Percentiles rank a stretch among this genome's conserved stretches.
These are phyloP conservation scores for Fusarium tuaranense DNA, from an alignment of 2,329 filamentous ascomycete species.

Conservation along the genomic window DNA sequence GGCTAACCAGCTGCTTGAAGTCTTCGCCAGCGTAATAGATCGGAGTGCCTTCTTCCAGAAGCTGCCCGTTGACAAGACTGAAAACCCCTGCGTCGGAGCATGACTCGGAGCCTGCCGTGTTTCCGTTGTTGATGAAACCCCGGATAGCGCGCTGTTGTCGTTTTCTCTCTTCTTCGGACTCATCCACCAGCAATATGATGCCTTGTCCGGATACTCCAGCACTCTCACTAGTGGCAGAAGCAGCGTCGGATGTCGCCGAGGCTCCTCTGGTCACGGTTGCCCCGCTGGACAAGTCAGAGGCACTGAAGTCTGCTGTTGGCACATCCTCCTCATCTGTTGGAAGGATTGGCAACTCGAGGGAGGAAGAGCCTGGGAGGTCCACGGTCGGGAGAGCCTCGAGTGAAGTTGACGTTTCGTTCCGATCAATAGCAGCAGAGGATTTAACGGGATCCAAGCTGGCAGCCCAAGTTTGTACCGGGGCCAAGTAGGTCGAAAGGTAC, in stretches of 20 bases:
- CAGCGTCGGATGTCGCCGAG: background rate
- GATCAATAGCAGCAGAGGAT: background rate
- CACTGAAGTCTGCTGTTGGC: background rate
- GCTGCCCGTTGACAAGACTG: background rate
- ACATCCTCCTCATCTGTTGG: background rate
- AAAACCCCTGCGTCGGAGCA: background rate
- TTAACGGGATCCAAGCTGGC: background rate
- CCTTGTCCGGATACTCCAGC: background rate
- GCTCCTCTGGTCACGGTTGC: background rate
- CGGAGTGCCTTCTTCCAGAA: background rate
- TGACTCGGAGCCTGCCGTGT: background rate
- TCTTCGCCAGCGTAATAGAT: background rate
- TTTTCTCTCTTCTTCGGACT: background rate
- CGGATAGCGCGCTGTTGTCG: background rate
- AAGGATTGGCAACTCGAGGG: background rate
- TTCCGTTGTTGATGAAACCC: background rate
- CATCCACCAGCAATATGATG: background rate
- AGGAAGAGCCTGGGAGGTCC: background rate
- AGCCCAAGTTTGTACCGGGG: background rate
- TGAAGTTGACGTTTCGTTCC: background rate
- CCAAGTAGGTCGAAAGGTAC: conserved; percentile 9
- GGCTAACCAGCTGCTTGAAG: background rate
- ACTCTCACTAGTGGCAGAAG: background rate
- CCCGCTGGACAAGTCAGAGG: background rate
- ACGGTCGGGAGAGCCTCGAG: background rate